A percentile compares a stretch with the other conserved stretches of the same genome.
These are phyloP conservation scores for Bacidia gigantensis DNA, from an alignment of 495 filamentous ascomycete genomes.

Conservation along the genomic window DNA sequence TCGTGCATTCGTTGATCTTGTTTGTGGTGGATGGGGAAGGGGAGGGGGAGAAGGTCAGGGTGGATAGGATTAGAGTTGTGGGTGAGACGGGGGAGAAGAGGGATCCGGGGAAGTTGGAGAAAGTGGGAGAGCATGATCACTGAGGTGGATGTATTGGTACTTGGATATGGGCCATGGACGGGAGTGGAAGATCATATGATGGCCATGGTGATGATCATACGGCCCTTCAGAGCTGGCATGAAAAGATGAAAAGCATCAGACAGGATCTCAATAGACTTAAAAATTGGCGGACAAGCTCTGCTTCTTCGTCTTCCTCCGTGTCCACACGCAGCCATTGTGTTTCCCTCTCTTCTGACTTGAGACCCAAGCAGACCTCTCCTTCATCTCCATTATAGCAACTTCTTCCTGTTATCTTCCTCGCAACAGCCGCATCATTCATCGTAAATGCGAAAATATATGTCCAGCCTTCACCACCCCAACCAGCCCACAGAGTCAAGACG, in stretches of 20 bases:
- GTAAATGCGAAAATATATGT: slow-evolving; percentile 10
- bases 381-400: too few species aligned
- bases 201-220: not conserved
- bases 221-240: not conserved
- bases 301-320: too few species aligned
- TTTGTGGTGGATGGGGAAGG: slow-evolving; percentile 86
- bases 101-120: slow-evolving; percentile 87
- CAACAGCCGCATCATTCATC: too few species aligned
- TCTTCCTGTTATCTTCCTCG: too few species aligned
- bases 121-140: slow-evolving; percentile 62
- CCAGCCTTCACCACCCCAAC: slow-evolving; percentile 8
- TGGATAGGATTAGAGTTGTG: slow-evolving; percentile 75
- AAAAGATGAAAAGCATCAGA: not conserved
- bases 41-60: slow-evolving; percentile 67
- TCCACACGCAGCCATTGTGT: not conserved
- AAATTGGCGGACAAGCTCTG: too few species aligned
- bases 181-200: too few species aligned
- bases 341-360: not conserved
- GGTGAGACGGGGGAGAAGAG: slow-evolving; percentile 90
- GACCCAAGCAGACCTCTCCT: too few species aligned
- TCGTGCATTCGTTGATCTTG: slow-evolving; percentile 66
- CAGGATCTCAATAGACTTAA: too few species aligned
- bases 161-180: not conserved
- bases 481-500: not conserved
- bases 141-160: not conserved